These are phyloP conservation scores for Nakazawaea peltata DNA, from an alignment of 805 yeast species.

Conservation along the genomic window DNA sequence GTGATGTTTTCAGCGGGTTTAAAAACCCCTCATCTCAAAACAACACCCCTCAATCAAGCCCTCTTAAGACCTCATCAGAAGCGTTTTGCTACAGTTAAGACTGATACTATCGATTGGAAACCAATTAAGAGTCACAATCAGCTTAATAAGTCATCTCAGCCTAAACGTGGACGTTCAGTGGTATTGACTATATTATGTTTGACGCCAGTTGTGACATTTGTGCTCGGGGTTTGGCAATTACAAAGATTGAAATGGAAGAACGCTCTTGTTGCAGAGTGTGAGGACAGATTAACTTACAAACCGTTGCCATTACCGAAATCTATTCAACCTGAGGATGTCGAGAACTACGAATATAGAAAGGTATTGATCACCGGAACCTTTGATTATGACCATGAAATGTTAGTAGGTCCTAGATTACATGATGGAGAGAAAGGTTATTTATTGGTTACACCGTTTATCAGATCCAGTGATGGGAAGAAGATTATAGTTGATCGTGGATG, in stretches of 20 bases:
- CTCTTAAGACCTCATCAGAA: too few species aligned
- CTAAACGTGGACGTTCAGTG: constrained; percentile 17
- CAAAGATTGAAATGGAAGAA: constrained; percentile 83
- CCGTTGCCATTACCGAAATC: constrained; percentile 66
- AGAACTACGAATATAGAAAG: constrained; percentile 74
- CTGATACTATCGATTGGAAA: constrained; percentile 79
- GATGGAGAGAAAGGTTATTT: constrained; percentile 70
- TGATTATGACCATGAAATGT: constrained; percentile 79
- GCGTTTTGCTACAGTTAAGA: constrained; percentile 33
- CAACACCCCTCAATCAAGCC: too few species aligned
- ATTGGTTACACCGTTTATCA: constrained; percentile 73
- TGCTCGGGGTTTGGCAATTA: constrained; percentile 91
- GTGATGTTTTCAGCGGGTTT: too few species aligned
- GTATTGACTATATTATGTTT: constrained; percentile 39
- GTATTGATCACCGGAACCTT: constrained; percentile 73
- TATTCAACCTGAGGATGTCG: constrained; percentile 56
- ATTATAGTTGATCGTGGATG: constrained; percentile 88
- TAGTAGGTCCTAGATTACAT: constrained; percentile 81
- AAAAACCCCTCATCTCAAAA: too few species aligned
- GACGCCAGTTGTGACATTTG: constrained; percentile 84
- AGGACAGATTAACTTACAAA: constrained; percentile 67
- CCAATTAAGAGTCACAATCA: constrained; percentile 50
- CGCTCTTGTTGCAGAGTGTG: constrained; percentile 71
- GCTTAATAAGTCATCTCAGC: constrained; percentile 21
- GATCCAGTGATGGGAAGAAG: constrained; percentile 68